phyloP scores from a whole-genome alignment of 202 grass and related monocot species.

The Eragrostis tef region DNA sequence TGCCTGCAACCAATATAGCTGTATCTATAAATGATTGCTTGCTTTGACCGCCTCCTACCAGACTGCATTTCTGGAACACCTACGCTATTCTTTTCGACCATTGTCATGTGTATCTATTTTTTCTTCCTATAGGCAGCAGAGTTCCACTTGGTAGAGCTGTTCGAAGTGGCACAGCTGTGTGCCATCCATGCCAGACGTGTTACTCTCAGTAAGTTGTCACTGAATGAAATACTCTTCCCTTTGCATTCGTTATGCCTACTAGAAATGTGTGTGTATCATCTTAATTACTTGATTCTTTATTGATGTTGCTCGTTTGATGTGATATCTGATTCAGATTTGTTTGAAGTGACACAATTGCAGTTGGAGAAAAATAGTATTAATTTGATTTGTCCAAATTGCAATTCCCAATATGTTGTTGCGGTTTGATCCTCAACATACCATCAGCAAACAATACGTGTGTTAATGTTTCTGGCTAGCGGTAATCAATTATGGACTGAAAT shows the following conservation, averaged over 20 bases:
- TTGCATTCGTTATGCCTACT: not conserved
- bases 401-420: not conserved
- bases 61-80: not conserved
- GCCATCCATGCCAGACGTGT: constrained; percentile 78
- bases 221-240: constrained; percentile 4
- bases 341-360: constrained; percentile 19
- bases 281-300: constrained; percentile 10
- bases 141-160: constrained; percentile 60
- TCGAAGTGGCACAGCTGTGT: constrained; percentile 71
- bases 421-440: constrained; percentile 28
- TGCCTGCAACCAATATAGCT: constrained; percentile 2
- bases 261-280: constrained; percentile 22
- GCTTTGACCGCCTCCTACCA: not conserved
- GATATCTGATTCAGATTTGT: constrained; percentile 19
- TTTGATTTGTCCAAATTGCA: not conserved
- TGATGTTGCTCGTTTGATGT: constrained; percentile 18
- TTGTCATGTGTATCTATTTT: not conserved
- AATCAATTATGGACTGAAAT: not conserved
- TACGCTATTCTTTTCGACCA: not conserved
- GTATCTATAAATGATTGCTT: constrained; percentile 20
- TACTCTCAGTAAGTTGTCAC: constrained; percentile 76
- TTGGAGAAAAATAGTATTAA: constrained; percentile 16
- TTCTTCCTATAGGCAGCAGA: constrained; percentile 69
- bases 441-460: constrained; percentile 3
- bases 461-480: not conserved